Conservation (phyloP, 1,284 basidiomycete species). For the Ganoderma resinaceum region DNA sequence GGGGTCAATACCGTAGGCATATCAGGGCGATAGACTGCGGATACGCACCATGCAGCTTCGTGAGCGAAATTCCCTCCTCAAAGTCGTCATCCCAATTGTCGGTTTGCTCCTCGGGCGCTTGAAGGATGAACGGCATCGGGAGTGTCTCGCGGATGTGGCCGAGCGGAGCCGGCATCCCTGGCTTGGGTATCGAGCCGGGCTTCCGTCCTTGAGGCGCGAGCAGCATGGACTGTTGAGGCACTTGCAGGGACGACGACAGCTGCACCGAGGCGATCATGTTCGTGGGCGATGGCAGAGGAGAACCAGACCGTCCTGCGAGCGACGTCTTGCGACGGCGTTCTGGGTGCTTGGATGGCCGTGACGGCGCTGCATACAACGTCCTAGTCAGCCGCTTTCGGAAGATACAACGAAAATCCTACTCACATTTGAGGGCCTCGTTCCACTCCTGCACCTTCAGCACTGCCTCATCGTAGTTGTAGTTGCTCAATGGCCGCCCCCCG, state of each 20-base stretch:
- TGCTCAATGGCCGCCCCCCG: constrained; percentile 65
- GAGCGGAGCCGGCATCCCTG: constrained; percentile 28
- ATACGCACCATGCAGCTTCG: constrained; percentile 77
- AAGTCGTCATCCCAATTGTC: constrained; percentile 99
- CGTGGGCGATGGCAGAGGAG: constrained; percentile 39
- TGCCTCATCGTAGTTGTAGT: constrained; percentile 92
- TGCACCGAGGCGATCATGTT: constrained; percentile 39
- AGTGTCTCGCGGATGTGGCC: constrained; percentile 41
- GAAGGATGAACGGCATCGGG: constrained; percentile 52
- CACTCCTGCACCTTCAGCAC: constrained; percentile 96
- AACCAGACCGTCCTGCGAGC: constrained; percentile 36
- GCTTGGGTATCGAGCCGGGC: constrained; percentile 34
- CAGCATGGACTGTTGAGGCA: constrained; percentile 29
- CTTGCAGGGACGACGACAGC: constrained; percentile 34
- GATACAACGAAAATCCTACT: constrained; percentile 35
- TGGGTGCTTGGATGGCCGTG: constrained; percentile 67
- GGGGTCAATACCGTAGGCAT: neutral
- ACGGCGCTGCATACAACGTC: constrained; percentile 35
- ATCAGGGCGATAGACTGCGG: neutral
- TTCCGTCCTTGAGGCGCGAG: constrained; percentile 27
- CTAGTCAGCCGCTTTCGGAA: constrained; percentile 17
- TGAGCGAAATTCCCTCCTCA: constrained; percentile 89
- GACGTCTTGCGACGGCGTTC: constrained; percentile 45
- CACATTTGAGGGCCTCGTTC: constrained; percentile 96
- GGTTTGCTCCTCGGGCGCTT: constrained; percentile 81